Conservation (phyloP, 306 rosid species). For the Dalbergia cochinchinensis region DNA sequence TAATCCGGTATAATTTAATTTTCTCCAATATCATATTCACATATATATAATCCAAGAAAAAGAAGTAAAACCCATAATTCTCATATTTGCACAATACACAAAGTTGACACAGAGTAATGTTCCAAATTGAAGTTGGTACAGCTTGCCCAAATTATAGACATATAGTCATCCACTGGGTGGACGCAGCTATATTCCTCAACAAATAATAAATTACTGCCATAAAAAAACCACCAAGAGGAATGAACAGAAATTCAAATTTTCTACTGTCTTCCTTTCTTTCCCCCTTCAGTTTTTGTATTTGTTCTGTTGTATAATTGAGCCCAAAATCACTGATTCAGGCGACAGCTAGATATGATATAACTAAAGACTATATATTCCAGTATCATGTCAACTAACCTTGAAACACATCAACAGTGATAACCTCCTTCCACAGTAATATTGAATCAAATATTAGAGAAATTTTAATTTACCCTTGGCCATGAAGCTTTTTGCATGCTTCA, state of each 20-base stretch:
- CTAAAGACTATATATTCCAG: too few relatives aligned
- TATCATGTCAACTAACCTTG: neutral
- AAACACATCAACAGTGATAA: neutral
- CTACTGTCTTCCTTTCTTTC: neutral
- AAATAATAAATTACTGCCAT: neutral
- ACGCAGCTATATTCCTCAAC: neutral
- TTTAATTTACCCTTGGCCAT: slow-evolving; percentile 57
- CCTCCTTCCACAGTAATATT: neutral
- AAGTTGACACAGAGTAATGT: neutral
- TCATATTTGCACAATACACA: neutral
- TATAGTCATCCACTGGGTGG: neutral
- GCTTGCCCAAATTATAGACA: neutral
- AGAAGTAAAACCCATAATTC: neutral
- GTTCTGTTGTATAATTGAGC: neutral
- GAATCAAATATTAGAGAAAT: slow-evolving; percentile 48
- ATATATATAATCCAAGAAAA: too few relatives aligned
- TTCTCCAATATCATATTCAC: too few relatives aligned
- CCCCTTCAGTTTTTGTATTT: neutral
- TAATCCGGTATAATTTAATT: too few relatives aligned
- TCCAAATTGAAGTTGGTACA: neutral
- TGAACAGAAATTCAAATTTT: slow-evolving; percentile 3
- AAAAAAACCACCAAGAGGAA: neutral
- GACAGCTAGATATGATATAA: neutral
- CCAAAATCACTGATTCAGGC: neutral
- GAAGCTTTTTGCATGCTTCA: slow-evolving; percentile 62